These are phyloP conservation scores for Grifola frondosa DNA, from an alignment of 1,284 basidiomycete species.

Conservation along the genomic window DNA sequence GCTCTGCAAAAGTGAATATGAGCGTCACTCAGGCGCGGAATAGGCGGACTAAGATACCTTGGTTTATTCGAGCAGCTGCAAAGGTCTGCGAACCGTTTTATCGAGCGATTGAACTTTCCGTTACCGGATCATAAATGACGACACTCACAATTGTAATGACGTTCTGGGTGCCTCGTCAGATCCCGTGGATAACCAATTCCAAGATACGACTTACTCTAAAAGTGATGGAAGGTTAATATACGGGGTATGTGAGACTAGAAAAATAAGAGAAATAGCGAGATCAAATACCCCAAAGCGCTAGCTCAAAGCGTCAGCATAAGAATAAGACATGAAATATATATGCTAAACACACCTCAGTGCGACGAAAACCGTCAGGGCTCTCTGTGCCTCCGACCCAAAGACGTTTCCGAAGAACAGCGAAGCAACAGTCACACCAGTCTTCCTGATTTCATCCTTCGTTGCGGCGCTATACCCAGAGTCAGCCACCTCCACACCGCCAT, in stretches of 20 bases:
- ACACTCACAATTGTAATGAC: slow-evolving; percentile 23
- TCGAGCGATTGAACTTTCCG: no score
- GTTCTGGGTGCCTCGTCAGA: slow-evolving; percentile 14
- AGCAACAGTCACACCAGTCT: slow-evolving; percentile 57
- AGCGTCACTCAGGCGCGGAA: background rate
- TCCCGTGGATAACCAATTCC: background rate
- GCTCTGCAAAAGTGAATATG: slow-evolving; percentile 11
- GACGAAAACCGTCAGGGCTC: slow-evolving; percentile 61
- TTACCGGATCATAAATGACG: no score
- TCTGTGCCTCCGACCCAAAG: slow-evolving; percentile 57
- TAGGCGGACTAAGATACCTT: slow-evolving; percentile 14
- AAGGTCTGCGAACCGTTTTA: no score
- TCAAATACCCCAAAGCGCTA: slow-evolving; percentile 28
- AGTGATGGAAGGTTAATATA: slow-evolving; percentile 37
- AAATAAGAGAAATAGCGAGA: background rate
- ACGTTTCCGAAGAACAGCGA: slow-evolving; percentile 70
- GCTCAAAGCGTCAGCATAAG: background rate
- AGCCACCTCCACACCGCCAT: background rate
- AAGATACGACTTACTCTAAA: slow-evolving; percentile 34
- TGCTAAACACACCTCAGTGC: slow-evolving; percentile 37
- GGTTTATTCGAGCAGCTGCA: slow-evolving; percentile 21
- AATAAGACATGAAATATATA: background rate
- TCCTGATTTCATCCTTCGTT: slow-evolving; percentile 61
- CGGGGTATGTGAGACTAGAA: background rate
- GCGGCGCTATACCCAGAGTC: slow-evolving; percentile 38